Evolutionary conservation across 2,329 filamentous ascomycete species (phyloP).

Genomic region (Pseudocercospora fuligena): DNA sequence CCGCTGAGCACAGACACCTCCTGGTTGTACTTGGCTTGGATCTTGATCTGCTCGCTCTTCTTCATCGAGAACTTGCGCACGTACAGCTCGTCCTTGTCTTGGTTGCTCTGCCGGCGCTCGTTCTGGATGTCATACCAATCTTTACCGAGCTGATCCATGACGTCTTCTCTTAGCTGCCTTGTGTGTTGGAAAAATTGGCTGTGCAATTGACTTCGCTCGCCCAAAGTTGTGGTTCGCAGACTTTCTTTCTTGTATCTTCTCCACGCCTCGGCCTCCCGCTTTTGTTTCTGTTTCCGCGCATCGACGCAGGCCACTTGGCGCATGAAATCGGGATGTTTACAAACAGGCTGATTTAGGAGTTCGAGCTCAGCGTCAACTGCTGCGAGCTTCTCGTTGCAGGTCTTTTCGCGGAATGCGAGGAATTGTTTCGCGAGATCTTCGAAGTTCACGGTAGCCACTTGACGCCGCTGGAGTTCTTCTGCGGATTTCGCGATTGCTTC

Average conservation of each 20-base stretch:
- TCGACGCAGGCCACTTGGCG: slow-evolving; percentile 88
- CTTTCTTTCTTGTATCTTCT: slow-evolving; percentile 75
- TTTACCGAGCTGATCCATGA: slow-evolving; percentile 79
- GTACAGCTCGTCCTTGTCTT: slow-evolving; percentile 80
- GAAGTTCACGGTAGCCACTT: slow-evolving; percentile 48
- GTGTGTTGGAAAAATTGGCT: slow-evolving; percentile 88
- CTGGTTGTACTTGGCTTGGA: slow-evolving; percentile 90
- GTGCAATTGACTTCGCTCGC: slow-evolving; percentile 82
- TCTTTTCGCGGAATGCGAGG: slow-evolving; percentile 79
- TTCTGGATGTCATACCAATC: slow-evolving; percentile 93
- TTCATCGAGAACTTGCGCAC: slow-evolving; percentile 79
- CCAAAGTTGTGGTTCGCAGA: slow-evolving; percentile 74
- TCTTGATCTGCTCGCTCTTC: slow-evolving; percentile 75
- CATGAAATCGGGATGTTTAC: slow-evolving; percentile 86
- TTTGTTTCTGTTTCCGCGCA: slow-evolving; percentile 78
- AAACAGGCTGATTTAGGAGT: slow-evolving; percentile 61
- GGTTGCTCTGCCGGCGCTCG: slow-evolving; percentile 78
- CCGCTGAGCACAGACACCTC: slow-evolving; percentile 92
- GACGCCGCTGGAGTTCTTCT: slow-evolving; percentile 55
- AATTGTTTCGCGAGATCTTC: slow-evolving; percentile 86
- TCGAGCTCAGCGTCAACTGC: slow-evolving; percentile 73
- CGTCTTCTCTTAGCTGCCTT: slow-evolving; percentile 79
- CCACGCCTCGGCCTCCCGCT: slow-evolving; percentile 75
- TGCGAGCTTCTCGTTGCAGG: slow-evolving; percentile 86
- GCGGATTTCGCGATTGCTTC: slow-evolving; percentile 52